Evolutionary conservation across 805 yeast species (phyloP).

Genomic region (Isabelozyma heimii): DNA sequence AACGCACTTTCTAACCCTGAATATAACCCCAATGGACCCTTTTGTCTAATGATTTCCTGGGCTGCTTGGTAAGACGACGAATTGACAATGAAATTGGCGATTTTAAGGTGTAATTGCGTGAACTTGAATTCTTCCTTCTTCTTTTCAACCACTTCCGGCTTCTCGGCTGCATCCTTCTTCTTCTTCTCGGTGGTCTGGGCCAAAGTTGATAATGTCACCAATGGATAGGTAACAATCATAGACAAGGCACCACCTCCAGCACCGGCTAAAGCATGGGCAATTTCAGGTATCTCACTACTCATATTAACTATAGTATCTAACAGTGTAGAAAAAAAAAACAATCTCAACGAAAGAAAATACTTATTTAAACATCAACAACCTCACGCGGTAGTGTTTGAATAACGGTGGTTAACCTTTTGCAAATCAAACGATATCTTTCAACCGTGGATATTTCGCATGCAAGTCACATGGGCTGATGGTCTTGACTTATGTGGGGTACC

Average conservation of each 20-base stretch:
- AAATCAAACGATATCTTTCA: background rate
- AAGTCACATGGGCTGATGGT: background rate
- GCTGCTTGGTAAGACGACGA: constrained; percentile 25
- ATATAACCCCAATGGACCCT: constrained; percentile 70
- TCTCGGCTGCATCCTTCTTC: constrained; percentile 15
- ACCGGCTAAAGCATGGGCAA: constrained; percentile 92
- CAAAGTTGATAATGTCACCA: constrained; percentile 80
- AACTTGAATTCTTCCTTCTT: constrained; percentile 11
- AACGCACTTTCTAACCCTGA: constrained; percentile 87
- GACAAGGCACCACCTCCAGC: constrained; percentile 91
- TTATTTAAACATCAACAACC: background rate
- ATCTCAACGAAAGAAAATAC: background rate
- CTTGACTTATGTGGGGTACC: background rate
- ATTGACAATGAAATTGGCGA: constrained; percentile 10
- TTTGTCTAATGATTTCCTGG: constrained; percentile 46
- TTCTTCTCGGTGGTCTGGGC: constrained; percentile 66
- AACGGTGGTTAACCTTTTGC: too few species aligned
- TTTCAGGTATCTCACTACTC: constrained; percentile 23
- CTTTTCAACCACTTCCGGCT: constrained; percentile 1
- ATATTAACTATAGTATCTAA: background rate
- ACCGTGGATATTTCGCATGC: background rate
- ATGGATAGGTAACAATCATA: constrained; percentile 84
- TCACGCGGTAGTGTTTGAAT: background rate
- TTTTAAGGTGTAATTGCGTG: constrained; percentile 10
- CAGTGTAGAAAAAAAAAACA: background rate